A percentile compares a stretch with the other conserved stretches of the same genome.
phyloP scores from a whole-genome alignment of 192 early-diverging fungal species.

The Diversispora eburnea region DNA sequence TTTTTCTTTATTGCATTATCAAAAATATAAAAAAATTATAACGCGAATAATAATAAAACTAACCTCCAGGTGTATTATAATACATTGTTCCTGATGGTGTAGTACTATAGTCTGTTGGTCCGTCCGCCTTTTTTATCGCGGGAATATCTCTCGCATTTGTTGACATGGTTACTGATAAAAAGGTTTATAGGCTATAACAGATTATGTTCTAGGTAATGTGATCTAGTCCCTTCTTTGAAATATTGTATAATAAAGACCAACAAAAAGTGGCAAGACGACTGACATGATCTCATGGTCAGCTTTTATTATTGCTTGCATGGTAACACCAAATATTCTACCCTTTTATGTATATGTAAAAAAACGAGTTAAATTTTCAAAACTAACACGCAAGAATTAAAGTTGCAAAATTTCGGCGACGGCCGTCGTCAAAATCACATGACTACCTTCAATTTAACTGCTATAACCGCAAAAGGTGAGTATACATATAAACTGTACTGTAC shows the following conservation, averaged over 20 bases:
- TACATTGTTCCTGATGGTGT: constrained; percentile 61
- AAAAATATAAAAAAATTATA: neutral
- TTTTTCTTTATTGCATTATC: too few species aligned
- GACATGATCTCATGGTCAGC: neutral
- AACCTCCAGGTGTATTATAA: constrained; percentile 58
- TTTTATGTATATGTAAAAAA: neutral
- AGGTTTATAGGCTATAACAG: neutral
- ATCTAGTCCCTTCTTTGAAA: constrained; percentile 2
- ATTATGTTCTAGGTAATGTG: neutral
- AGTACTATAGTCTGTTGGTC: constrained; percentile 59
- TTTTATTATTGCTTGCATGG: neutral
- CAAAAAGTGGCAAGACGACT: neutral
- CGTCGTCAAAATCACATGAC: too few species aligned
- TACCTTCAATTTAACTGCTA: too few species aligned
- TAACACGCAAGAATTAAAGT: too few species aligned
- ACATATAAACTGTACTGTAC: too few species aligned
- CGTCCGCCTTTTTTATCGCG: constrained; percentile 47
- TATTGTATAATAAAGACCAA: neutral
- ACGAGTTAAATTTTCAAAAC: too few species aligned
- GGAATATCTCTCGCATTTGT: constrained; percentile 25
- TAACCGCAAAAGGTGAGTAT: too few species aligned
- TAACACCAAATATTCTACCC: neutral
- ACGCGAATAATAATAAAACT: neutral
- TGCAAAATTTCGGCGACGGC: too few species aligned
- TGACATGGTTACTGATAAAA: neutral